phyloP scores from a whole-genome alignment of 108 stramenopile species.

The Cyclotella atomus region DNA sequence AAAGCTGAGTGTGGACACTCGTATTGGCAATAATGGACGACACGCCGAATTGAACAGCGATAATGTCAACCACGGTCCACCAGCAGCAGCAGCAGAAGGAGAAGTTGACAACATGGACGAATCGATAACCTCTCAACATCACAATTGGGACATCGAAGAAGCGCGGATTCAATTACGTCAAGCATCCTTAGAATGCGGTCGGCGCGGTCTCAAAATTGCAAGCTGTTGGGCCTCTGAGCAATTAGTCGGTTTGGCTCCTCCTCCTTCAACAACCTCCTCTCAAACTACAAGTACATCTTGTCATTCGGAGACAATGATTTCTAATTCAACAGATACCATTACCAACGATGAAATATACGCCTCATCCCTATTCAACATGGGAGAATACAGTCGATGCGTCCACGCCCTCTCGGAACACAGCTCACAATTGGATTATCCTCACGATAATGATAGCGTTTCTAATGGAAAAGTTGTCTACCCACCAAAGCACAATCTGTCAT shows the following conservation, averaged over 20 bases:
- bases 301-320: neutral
- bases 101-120: neutral
- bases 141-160: constrained; percentile 27
- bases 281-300: neutral
- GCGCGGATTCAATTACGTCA: constrained; percentile 28
- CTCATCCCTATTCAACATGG: constrained; percentile 73
- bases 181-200: constrained; percentile 35
- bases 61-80: no score
- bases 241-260: constrained; percentile 58
- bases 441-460: neutral
- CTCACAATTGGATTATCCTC: constrained; percentile 5
- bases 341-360: constrained; percentile 66
- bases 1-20: no score
- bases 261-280: no score
- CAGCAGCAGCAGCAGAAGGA: neutral
- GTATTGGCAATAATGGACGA: no score
- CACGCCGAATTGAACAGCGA: no score
- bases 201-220: constrained; percentile 70
- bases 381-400: constrained; percentile 82
- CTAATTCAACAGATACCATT: neutral
- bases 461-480: constrained; percentile 29
- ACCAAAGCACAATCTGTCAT: constrained; percentile 55
- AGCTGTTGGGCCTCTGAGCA: constrained; percentile 87
- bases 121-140: neutral
- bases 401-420: constrained; percentile 36